Conservation (phyloP, 768 basidiomycete species). For the Auriscalpium microsporum region DNA sequence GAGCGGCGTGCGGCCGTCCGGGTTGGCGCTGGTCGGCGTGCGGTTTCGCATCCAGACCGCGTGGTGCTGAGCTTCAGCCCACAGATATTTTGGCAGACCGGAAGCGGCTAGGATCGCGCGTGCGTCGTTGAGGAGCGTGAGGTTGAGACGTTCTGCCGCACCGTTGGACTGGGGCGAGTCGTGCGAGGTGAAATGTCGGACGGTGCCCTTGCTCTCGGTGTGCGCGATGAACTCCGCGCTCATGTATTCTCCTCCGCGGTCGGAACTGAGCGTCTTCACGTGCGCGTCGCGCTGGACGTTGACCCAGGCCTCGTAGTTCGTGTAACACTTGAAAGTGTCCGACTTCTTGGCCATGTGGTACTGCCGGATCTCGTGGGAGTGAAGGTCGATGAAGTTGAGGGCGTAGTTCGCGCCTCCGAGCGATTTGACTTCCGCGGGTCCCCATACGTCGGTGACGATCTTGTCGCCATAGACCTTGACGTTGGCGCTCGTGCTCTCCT, state of each 20-base stretch:
- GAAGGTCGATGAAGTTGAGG: too few species aligned
- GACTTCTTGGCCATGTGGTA: not conserved
- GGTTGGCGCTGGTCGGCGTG: slow-evolving; percentile 4
- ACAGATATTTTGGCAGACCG: slow-evolving; percentile 17
- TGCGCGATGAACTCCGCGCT: not conserved
- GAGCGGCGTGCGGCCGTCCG: slow-evolving; percentile 18
- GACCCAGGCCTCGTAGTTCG: not conserved
- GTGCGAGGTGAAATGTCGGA: not conserved
- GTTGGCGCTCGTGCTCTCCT: too few species aligned
- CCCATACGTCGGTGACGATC: too few species aligned
- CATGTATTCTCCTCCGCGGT: not conserved
- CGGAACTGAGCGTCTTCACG: not conserved
- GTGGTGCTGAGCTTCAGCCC: slow-evolving; percentile 19
- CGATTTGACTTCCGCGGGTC: too few species aligned
- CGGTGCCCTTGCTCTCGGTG: not conserved
- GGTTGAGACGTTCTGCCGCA: not conserved
- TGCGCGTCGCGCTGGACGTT: not conserved
- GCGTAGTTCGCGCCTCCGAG: too few species aligned
- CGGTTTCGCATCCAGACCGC: slow-evolving; percentile 18
- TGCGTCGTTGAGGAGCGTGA: not conserved
- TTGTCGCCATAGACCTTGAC: too few species aligned
- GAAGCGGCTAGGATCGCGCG: not conserved
- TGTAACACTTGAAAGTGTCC: not conserved
- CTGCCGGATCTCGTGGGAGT: too few species aligned
- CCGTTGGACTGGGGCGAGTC: not conserved